These are phyloP conservation scores for Coniochaeta sp. DNA, from an alignment of 2,329 filamentous ascomycete species.

Conservation along the genomic window DNA sequence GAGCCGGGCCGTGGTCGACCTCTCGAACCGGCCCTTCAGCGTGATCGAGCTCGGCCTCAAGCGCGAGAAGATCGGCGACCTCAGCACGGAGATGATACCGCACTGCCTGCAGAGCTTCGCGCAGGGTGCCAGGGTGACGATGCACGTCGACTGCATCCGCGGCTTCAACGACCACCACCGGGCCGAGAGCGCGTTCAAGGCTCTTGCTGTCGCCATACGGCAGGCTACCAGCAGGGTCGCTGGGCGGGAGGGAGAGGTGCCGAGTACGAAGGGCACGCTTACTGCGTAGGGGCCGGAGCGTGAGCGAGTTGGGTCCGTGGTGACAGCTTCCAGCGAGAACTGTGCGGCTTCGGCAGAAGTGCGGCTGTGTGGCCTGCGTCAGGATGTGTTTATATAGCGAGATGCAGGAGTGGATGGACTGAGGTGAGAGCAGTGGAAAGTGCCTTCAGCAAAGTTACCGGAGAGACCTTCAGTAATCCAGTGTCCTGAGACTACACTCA, in stretches of 20 bases:
- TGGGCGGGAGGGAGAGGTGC: slow-evolving; percentile 84
- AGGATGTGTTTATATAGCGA: no score
- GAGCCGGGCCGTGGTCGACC: slow-evolving; percentile 86
- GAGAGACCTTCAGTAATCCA: no score
- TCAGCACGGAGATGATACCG: slow-evolving; percentile 94
- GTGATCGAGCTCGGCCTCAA: slow-evolving; percentile 78
- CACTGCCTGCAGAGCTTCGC: slow-evolving; percentile 95
- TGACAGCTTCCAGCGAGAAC: background rate
- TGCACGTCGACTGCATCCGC: slow-evolving; percentile 88
- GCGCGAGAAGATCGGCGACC: slow-evolving; percentile 87
- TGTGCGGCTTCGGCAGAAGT: background rate
- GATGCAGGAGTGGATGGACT: no score
- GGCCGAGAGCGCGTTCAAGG: slow-evolving; percentile 96
- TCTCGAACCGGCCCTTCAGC: slow-evolving; percentile 83
- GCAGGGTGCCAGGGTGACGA: slow-evolving; percentile 79
- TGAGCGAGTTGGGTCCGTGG: background rate
- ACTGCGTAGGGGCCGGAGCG: slow-evolving; percentile 34
- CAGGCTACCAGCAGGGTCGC: slow-evolving; percentile 67
- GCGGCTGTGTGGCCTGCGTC: no score
- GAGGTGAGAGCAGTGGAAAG: no score
- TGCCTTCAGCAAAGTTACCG: no score
- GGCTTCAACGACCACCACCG: slow-evolving; percentile 94
- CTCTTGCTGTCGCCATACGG: slow-evolving; percentile 77
- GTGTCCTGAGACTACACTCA: no score
- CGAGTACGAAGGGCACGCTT: slow-evolving; percentile 92